Evolutionary conservation across 192 early-diverging fungal genomes (phyloP).

Genomic region (Backusella australiensis): DNA sequence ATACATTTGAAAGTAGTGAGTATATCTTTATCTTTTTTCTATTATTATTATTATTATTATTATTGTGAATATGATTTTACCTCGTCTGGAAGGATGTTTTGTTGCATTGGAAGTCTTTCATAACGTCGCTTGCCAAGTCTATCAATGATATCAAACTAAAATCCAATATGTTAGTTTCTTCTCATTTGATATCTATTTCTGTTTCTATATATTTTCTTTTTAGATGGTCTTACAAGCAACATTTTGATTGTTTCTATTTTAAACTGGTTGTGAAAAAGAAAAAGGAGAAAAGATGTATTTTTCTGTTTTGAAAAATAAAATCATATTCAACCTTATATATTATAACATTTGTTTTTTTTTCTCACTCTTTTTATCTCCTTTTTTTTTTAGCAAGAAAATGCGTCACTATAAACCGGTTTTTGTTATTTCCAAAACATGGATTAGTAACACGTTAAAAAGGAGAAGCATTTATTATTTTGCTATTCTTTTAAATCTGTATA

Average conservation of each 20-base stretch:
- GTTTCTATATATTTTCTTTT: not conserved
- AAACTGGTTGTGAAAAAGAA: not conserved
- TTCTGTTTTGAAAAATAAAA: not conserved
- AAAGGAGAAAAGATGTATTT: not conserved
- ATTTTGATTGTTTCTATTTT: not conserved
- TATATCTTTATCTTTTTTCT: not conserved
- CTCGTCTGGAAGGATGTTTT: not conserved
- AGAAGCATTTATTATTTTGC: not conserved
- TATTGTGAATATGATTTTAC: not conserved
- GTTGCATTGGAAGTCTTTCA: not conserved
- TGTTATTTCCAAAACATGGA: slow-evolving; percentile 3
- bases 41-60: too few relatives aligned
- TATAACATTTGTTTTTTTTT: not conserved
- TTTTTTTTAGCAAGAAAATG: not conserved
- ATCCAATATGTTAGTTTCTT: not conserved
- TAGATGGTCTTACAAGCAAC: not conserved
- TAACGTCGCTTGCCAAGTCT: not conserved
- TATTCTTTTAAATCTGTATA: not conserved
- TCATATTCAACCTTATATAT: not conserved
- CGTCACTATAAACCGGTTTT: not conserved
- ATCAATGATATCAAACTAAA: not conserved
- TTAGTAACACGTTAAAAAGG: not conserved
- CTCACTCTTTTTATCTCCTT: not conserved
- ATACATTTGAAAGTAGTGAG: not conserved
- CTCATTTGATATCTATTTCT: not conserved